Evolutionary conservation across 306 rosid genomes (phyloP).

Genomic region (Quercus mongolica): DNA sequence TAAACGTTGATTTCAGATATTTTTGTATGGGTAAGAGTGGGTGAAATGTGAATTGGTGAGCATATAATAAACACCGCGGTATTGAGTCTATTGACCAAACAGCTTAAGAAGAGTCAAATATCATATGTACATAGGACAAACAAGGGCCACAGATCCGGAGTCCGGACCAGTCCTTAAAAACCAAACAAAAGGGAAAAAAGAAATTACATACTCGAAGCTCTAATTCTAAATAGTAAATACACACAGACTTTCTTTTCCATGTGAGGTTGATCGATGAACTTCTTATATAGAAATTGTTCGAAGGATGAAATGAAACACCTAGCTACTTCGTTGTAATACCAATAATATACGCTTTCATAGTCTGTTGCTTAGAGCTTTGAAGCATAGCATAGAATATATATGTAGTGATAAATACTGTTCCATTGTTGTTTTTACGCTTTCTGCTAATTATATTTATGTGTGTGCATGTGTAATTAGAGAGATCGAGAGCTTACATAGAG

Average conservation of each 20-base stretch:
- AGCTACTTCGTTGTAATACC: neutral
- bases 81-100: neutral
- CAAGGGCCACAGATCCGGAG: too few relatives aligned
- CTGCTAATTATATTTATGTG: neutral
- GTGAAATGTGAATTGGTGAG: too few relatives aligned
- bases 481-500: neutral
- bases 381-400: neutral
- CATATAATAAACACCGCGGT: neutral
- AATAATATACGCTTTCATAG: neutral
- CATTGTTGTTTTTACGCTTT: neutral
- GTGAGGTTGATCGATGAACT: neutral
- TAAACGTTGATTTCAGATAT: too few relatives aligned
- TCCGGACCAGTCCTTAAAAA: neutral
- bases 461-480: neutral
- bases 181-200: neutral
- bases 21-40: too few relatives aligned
- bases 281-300: neutral
- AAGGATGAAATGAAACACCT: neutral
- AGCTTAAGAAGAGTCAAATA: neutral
- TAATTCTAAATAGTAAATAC: neutral
- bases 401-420: neutral
- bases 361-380: neutral
- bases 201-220: neutral
- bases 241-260: neutral
- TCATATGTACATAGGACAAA: too few relatives aligned